A percentile compares a stretch with the other conserved stretches of the same genome.
Evolutionary conservation across 805 yeast species (phyloP).

Genomic region (Limtongia smithiae): DNA sequence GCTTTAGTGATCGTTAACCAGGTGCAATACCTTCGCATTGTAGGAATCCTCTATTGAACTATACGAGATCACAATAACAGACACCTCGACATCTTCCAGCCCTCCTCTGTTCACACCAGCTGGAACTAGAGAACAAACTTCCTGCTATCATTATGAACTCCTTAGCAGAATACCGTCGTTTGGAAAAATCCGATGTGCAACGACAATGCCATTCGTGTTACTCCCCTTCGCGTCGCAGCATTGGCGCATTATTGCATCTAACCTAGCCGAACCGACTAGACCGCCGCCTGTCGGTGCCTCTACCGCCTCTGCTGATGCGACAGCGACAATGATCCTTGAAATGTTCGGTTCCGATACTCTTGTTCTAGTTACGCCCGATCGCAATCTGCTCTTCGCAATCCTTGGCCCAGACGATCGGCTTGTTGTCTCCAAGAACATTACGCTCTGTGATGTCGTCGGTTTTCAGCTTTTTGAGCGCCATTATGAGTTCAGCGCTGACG

Average conservation of each 20-base stretch:
- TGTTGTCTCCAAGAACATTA: slow-evolving; percentile 8
- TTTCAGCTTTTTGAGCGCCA: slow-evolving; percentile 1
- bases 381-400: slow-evolving; percentile 12
- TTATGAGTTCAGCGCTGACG: background rate
- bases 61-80: background rate
- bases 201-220: slow-evolving; percentile 11
- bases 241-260: background rate
- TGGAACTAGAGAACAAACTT: background rate
- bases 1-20: background rate
- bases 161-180: slow-evolving; percentile 1
- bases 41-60: slow-evolving; percentile 24
- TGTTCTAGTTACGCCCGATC: slow-evolving; percentile 11
- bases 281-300: background rate
- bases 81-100: no score
- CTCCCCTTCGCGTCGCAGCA: slow-evolving; percentile 2
- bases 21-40: no score
- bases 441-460: slow-evolving; percentile 2
- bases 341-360: slow-evolving; percentile 10
- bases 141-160: slow-evolving; percentile 6
- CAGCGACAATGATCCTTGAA: background rate
- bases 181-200: slow-evolving; percentile 9
- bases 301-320: background rate
- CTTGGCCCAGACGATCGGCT: slow-evolving; percentile 6
- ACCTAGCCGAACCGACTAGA: background rate
- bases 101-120: no score